Conservation (phyloP, 352 stramenopile genomes). For the Pythium brachiatum region DNA sequence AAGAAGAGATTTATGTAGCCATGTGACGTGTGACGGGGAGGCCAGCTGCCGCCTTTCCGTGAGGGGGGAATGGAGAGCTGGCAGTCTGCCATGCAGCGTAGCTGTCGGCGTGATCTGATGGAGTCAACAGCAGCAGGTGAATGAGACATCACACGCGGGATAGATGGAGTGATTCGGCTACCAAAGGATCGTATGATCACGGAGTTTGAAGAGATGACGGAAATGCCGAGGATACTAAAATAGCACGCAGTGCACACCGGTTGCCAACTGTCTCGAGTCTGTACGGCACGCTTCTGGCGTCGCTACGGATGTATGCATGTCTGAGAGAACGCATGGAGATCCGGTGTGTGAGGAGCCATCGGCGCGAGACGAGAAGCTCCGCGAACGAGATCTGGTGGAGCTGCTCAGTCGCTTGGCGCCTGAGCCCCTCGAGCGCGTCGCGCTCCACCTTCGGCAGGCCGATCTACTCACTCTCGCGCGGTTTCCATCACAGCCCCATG, state of each 20-base stretch:
- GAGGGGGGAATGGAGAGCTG: not conserved
- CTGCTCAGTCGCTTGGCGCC: not conserved
- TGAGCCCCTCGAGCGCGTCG: constrained; percentile 2
- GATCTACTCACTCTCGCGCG: constrained; percentile 44
- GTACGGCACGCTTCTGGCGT: not conserved
- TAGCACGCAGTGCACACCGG: too few relatives aligned
- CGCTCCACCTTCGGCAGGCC: constrained; percentile 27
- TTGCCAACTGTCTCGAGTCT: too few relatives aligned
- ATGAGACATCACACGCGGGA: too few relatives aligned
- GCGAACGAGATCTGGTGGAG: constrained; percentile 5
- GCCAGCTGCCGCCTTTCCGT: not conserved
- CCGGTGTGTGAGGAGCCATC: not conserved
- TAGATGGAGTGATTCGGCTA: too few relatives aligned
- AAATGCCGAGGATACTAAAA: too few relatives aligned
- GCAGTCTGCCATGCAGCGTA: too few relatives aligned
- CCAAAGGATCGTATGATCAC: too few relatives aligned
- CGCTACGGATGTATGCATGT: not conserved
- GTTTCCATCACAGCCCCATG: constrained; percentile 41
- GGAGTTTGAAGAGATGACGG: too few relatives aligned
- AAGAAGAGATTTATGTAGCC: not conserved
- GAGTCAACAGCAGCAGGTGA: too few relatives aligned
- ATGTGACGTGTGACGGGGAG: not conserved
- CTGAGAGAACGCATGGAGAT: not conserved
- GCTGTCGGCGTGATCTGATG: too few relatives aligned
- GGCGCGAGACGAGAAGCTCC: not conserved